phyloP scores from a whole-genome alignment of 2,329 filamentous ascomycete species.

The Beauveria bassiana region DNA sequence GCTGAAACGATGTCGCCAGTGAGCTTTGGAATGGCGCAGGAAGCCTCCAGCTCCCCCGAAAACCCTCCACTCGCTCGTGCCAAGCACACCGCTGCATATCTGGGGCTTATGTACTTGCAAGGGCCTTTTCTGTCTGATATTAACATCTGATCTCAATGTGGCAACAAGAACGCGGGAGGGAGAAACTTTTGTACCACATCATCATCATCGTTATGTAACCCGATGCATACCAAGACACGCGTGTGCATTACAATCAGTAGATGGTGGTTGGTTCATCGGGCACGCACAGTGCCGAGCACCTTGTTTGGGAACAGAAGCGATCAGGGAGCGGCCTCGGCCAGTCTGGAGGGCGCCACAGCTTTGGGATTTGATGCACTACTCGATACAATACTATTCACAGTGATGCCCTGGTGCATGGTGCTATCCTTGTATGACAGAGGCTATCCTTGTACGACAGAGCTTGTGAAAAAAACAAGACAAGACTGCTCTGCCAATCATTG shows the following conservation, averaged over 20 bases:
- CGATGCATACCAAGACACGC: neutral
- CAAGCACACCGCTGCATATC: neutral
- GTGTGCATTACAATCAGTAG: too few relatives aligned
- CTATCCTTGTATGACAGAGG: too few relatives aligned
- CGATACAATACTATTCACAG: neutral
- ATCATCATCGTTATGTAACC: neutral
- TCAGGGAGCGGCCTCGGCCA: neutral
- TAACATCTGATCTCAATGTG: neutral
- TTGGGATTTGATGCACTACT: neutral
- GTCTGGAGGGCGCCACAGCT: neutral
- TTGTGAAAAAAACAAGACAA: too few relatives aligned
- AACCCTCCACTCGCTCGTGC: neutral
- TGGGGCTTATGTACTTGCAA: neutral
- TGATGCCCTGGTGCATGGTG: neutral
- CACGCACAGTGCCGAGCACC: neutral
- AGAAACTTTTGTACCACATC: too few relatives aligned
- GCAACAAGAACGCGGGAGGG: neutral
- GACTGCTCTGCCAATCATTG: neutral
- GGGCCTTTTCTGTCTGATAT: neutral
- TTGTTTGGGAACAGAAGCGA: neutral
- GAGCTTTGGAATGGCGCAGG: neutral
- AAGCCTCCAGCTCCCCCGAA: too few relatives aligned
- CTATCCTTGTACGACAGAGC: too few relatives aligned
- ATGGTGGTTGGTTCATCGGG: neutral
- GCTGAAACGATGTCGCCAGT: neutral